phyloP scores from a whole-genome alignment of 108 stramenopile genomes.

The Nitzschia sp. region DNA sequence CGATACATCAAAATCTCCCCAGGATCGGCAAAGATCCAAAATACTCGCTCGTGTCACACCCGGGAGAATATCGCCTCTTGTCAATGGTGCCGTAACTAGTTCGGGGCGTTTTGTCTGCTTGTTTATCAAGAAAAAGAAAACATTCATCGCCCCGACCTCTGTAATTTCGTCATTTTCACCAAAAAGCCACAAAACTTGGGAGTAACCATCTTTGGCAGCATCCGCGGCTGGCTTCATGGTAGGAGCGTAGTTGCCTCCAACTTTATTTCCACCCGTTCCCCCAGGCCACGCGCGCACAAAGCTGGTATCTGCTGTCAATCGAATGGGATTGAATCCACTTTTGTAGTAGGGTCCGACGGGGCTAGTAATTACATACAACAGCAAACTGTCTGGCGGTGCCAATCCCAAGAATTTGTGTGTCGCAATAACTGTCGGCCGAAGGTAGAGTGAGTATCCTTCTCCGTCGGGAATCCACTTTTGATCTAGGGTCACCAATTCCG shows the following conservation, averaged over 20 bases:
- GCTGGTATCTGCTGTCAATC: conserved; percentile 80
- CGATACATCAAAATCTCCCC: conserved; percentile 79
- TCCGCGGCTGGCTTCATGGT: conserved; percentile 85
- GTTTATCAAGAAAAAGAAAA: conserved; percentile 86
- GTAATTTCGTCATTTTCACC: conserved; percentile 88
- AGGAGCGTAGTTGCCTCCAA: conserved; percentile 96
- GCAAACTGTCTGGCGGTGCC: conserved; percentile 59
- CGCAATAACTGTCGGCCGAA: conserved; percentile 94
- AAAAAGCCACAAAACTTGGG: conserved; percentile 93
- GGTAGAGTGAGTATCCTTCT: conserved; percentile 95
- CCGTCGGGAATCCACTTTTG: conserved; percentile 91
- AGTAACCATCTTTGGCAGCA: conserved; percentile 80
- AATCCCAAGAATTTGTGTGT: conserved; percentile 87
- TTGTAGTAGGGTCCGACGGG: conserved; percentile 95
- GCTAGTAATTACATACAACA: conserved; percentile 81
- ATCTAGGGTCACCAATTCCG: conserved; percentile 73
- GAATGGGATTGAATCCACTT: conserved; percentile 91
- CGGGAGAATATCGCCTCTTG: conserved; percentile 91
- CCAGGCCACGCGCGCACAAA: conserved; percentile 97
- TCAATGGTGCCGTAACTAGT: conserved; percentile 92
- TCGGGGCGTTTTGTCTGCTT: conserved; percentile 59
- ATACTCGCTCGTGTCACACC: conserved; percentile 92
- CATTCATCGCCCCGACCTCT: conserved; percentile 98
- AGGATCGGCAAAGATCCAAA: conserved; percentile 68
- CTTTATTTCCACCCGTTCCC: conserved; percentile 88